Percentiles rank a stretch among this genome's conserved stretches.
Evolutionary conservation across 306 rosid genomes (phyloP).

Genomic region (Casuarina glauca): DNA sequence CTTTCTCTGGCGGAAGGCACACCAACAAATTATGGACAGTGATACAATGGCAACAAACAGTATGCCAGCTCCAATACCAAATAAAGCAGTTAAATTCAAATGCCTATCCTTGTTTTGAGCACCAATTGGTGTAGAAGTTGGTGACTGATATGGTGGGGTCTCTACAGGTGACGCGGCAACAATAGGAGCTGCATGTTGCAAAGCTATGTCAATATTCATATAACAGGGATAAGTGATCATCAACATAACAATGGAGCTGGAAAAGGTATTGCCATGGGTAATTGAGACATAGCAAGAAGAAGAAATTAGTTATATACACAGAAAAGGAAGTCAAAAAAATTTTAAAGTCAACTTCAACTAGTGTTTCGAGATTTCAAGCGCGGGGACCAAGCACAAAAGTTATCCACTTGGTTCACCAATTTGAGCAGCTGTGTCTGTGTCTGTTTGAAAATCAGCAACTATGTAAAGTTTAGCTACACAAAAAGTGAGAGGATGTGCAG

Average conservation of each 20-base stretch:
- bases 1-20: slow-evolving; percentile 51
- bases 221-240: neutral
- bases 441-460: neutral
- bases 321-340: neutral
- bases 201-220: slow-evolving; percentile 24
- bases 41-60: slow-evolving; percentile 63
- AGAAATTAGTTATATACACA: neutral
- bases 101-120: slow-evolving; percentile 50
- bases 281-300: neutral
- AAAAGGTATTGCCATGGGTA: neutral
- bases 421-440: neutral
- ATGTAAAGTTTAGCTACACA: neutral
- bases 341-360: neutral
- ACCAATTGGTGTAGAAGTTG: slow-evolving; percentile 43
- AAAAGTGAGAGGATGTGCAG: neutral
- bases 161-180: slow-evolving; percentile 52
- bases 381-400: neutral
- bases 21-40: slow-evolving; percentile 59
- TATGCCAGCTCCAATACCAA: slow-evolving; percentile 70
- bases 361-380: neutral
- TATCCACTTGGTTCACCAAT: neutral
- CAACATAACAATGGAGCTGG: neutral
- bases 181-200: slow-evolving; percentile 57
- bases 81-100: slow-evolving; percentile 61
- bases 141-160: slow-evolving; percentile 45